Base-by-base conservation (phyloP, 2,329 filamentous ascomycete genomes). In the Pezicula radicicola region DNA sequence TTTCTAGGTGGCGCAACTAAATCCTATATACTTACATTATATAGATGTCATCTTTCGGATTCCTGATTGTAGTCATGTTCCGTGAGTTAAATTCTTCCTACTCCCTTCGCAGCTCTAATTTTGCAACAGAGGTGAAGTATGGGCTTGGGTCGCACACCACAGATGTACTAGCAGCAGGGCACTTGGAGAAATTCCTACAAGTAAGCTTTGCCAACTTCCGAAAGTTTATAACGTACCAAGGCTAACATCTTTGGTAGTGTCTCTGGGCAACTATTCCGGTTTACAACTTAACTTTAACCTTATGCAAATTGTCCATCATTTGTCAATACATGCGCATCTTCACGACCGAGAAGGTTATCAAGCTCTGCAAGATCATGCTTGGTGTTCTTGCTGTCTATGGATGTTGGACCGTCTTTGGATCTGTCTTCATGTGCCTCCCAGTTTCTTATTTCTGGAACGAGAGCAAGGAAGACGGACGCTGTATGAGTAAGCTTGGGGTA, bases 231-330 rank as follows among this genome's bases (percentile, higher is more conserved):
- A 4, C 12, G 8, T 40, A 18, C 37, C 19, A 18, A 1, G 8
- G n/a, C n/a, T 16, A 40, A 16, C 15, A 16, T 9, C 15, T 30
- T 3, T 27, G 16, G n/a, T 21, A 63, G 55, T 56, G 55, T 2
- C 56, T 65, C 3, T 66, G 59, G 54, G 55, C 57, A n/a, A 64
- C 62, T 2, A 56, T 65, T 36, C 54, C 59, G 2, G 44, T 58
- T 16, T 66, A 66, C 52, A 62, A 61, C 48, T 37, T 63, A 13
- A 48, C 60, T 9, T 55, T 64, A 39, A 53, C 56, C 9, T 48
- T 63, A 33, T 61, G 58, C 54, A 66, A 66, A 25, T 54, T 66
- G 7, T 65, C 63, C 41, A 65, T 66, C 55, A 57, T 61, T 13
- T 54, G 62, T 27, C 63, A 64, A 47, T 64, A 58, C 50, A 53